Evolutionary conservation across 2,329 filamentous ascomycete species (phyloP).

Genomic region (Epichloe amarillans): DNA sequence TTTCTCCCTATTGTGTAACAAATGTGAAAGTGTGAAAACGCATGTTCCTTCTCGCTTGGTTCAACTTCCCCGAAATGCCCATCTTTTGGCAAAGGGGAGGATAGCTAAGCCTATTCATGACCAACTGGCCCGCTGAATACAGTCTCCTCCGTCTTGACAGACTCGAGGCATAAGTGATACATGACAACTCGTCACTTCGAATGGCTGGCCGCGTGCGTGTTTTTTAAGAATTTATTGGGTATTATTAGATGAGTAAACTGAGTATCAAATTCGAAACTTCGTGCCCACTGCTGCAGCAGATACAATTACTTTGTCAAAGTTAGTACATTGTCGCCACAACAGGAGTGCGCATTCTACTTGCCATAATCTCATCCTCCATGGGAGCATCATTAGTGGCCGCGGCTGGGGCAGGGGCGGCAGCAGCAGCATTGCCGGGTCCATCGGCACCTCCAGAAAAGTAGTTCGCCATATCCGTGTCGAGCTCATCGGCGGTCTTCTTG

Average conservation of each 20-base stretch:
- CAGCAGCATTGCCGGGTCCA: conserved; percentile 32
- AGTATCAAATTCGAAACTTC: neutral
- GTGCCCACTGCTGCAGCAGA: neutral
- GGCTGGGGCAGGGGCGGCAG: conserved; percentile 28
- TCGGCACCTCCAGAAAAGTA: conserved; percentile 56
- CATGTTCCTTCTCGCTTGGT: neutral
- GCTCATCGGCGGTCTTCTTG: conserved; percentile 87
- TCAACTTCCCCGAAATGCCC: neutral
- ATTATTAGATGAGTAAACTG: conserved; percentile 2
- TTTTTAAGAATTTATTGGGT: conserved; percentile 4
- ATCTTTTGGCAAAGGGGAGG: too few species aligned
- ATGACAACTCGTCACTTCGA: neutral
- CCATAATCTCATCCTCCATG: conserved; percentile 55
- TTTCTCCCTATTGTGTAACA: neutral
- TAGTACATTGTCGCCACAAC: neutral
- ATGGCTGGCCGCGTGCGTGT: neutral
- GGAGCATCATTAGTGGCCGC: conserved; percentile 39
- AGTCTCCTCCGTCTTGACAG: neutral
- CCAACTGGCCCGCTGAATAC: neutral
- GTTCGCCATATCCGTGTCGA: conserved; percentile 95
- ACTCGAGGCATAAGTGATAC: neutral
- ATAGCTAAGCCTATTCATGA: neutral
- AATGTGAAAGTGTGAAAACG: neutral
- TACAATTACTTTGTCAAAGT: conserved; percentile 1
- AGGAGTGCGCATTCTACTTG: conserved; percentile 11